Evolutionary conservation across 1,139 yeast genomes (phyloP).

Genomic region (Pichia sp.): DNA sequence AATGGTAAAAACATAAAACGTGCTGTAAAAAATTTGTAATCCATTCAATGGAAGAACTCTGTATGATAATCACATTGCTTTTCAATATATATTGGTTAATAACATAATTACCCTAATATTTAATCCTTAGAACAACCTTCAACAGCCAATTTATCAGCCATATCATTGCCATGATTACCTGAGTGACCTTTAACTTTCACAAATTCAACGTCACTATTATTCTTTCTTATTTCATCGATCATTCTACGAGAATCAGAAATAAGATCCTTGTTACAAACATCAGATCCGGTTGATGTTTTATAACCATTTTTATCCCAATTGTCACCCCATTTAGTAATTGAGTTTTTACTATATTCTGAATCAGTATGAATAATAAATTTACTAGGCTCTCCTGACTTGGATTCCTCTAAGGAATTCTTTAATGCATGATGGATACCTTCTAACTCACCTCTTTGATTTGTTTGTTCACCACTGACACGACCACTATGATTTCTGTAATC

Average conservation of each 20-base stretch:
- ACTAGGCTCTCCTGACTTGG: neutral
- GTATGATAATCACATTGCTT: too few relatives aligned
- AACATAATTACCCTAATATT: neutral
- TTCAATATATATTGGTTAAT: neutral
- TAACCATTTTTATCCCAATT: conserved; percentile 53
- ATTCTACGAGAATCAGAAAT: conserved; percentile 33
- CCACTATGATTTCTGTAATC: conserved; percentile 37
- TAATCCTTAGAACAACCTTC: conserved; percentile 38
- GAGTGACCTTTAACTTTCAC: conserved; percentile 69
- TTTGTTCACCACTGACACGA: conserved; percentile 50
- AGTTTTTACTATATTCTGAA: conserved; percentile 48
- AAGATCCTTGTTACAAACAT: conserved; percentile 48
- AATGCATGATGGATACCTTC: conserved; percentile 58
- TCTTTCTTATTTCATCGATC: conserved; percentile 11
- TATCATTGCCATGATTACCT: conserved; percentile 65
- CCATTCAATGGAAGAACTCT: too few relatives aligned
- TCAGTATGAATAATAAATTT: conserved; percentile 38
- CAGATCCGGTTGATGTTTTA: conserved; percentile 37
- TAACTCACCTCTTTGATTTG: conserved; percentile 81
- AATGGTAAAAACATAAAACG: too few relatives aligned
- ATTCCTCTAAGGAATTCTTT: conserved; percentile 30
- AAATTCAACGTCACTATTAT: conserved; percentile 21
- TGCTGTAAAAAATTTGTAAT: too few relatives aligned
- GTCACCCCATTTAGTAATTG: conserved; percentile 44
- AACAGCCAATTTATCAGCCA: conserved; percentile 72